Evolutionary conservation across 2,329 filamentous ascomycete genomes (phyloP).

Genomic region (Fusarium hainanense): DNA sequence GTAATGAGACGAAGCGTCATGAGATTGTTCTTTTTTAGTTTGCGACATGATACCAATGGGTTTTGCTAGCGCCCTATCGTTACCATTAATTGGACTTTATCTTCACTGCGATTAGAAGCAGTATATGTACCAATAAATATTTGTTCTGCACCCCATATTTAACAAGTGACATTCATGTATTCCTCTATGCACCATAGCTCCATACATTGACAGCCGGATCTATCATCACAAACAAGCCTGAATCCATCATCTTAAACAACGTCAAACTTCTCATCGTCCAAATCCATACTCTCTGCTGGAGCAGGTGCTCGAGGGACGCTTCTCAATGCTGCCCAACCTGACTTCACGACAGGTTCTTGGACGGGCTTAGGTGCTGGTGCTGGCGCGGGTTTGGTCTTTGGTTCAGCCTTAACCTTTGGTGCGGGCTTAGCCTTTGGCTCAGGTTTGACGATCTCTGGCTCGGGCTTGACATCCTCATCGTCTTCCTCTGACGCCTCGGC

Average conservation of each 20-base stretch:
- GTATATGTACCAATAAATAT: neutral
- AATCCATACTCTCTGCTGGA: slow-evolving; percentile 47
- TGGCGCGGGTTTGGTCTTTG: neutral
- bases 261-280: slow-evolving; percentile 51
- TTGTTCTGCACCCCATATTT: neutral
- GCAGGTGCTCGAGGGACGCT: slow-evolving; percentile 34
- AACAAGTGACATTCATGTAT: neutral
- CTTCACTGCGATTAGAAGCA: neutral
- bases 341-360: slow-evolving; percentile 39
- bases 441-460: neutral
- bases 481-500: slow-evolving; percentile 40
- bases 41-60: slow-evolving; percentile 14
- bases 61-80: neutral
- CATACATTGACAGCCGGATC: slow-evolving; percentile 1
- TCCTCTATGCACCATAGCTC: neutral
- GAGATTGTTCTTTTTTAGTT: neutral
- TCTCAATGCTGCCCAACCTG: slow-evolving; percentile 49
- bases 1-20: neutral
- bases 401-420: slow-evolving; percentile 2
- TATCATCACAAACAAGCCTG: slow-evolving; percentile 18
- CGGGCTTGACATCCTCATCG: slow-evolving; percentile 31
- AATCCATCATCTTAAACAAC: slow-evolving; percentile 37
- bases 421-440: slow-evolving; percentile 26
- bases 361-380: slow-evolving; percentile 13
- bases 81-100: neutral